A percentile compares a stretch with the other conserved stretches of the same genome.
Conservation (phyloP, 2,329 filamentous ascomycete species). For the Phialophora macrospora region DNA sequence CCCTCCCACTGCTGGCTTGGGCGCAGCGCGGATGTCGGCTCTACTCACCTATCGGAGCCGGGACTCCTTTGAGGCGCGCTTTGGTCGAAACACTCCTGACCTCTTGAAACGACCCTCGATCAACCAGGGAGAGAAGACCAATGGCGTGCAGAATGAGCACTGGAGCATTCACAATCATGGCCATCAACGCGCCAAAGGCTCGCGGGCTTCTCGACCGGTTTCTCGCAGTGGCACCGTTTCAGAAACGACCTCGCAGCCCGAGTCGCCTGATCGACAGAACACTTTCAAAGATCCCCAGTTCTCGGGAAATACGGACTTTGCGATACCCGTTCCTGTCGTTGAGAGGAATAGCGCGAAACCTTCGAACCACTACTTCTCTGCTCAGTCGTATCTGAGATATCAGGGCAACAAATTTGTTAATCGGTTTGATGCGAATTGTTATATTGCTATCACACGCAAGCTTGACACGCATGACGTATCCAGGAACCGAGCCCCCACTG, state of each 20-base stretch:
- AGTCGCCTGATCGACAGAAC: slow-evolving; percentile 36
- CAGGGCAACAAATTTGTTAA: slow-evolving; percentile 96
- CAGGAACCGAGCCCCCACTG: slow-evolving; percentile 65
- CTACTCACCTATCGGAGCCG: slow-evolving; percentile 94
- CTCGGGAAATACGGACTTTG: slow-evolving; percentile 65
- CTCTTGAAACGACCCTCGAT: slow-evolving; percentile 82
- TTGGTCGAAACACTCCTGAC: slow-evolving; percentile 90
- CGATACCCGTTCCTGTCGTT: slow-evolving; percentile 46
- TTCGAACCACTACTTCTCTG: slow-evolving; percentile 88
- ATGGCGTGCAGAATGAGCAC: slow-evolving; percentile 73
- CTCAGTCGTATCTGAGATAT: slow-evolving; percentile 95
- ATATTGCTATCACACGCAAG: slow-evolving; percentile 97
- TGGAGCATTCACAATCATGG: slow-evolving; percentile 85
- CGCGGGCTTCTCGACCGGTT: slow-evolving; percentile 46
- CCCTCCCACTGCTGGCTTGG: slow-evolving; percentile 82
- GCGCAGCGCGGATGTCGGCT: slow-evolving; percentile 94
- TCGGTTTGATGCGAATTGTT: slow-evolving; percentile 97
- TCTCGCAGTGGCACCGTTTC: slow-evolving; percentile 40
- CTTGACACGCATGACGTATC: slow-evolving; percentile 96
- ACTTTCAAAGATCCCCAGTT: slow-evolving; percentile 70
- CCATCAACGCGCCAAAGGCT: slow-evolving; percentile 67
- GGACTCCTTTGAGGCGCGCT: slow-evolving; percentile 94
- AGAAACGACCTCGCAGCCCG: slow-evolving; percentile 26
- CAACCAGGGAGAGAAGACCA: slow-evolving; percentile 44
- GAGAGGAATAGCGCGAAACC: slow-evolving; percentile 38